Conservation (phyloP, 345 rosid species). For the Populus euphratica region DNA sequence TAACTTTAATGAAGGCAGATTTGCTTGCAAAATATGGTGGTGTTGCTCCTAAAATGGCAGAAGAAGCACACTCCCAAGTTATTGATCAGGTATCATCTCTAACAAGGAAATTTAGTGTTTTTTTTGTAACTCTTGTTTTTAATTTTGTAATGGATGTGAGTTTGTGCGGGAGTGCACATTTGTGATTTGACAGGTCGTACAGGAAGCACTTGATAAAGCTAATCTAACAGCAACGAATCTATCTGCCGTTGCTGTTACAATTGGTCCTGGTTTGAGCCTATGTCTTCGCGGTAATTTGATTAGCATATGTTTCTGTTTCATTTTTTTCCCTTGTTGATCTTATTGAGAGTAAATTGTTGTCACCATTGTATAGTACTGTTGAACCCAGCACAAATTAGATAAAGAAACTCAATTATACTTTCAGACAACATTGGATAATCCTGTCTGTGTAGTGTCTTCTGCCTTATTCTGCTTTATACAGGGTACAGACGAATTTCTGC, state of each 20-base stretch:
- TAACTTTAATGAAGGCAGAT: slow-evolving; percentile 56
- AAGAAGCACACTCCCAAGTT: slow-evolving; percentile 76
- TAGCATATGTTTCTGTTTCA: neutral
- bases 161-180: neutral
- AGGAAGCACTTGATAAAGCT: slow-evolving; percentile 73
- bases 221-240: slow-evolving; percentile 59
- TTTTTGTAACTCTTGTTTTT: neutral
- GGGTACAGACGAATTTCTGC: neutral
- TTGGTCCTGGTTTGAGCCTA: slow-evolving; percentile 95
- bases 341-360: neutral
- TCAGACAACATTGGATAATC: too few relatives aligned
- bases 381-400: neutral
- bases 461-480: neutral
- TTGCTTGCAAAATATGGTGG: slow-evolving; percentile 85
- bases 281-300: slow-evolving; percentile 77
- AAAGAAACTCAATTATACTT: too few relatives aligned
- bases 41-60: slow-evolving; percentile 94
- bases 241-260: slow-evolving; percentile 96
- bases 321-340: neutral
- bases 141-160: neutral
- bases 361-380: neutral
- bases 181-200: slow-evolving; percentile 60
- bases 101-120: neutral
- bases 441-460: neutral
- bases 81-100: slow-evolving; percentile 59